Evolutionary conservation across 306 rosid species (phyloP).

Genomic region (Luffa aegyptiaca): DNA sequence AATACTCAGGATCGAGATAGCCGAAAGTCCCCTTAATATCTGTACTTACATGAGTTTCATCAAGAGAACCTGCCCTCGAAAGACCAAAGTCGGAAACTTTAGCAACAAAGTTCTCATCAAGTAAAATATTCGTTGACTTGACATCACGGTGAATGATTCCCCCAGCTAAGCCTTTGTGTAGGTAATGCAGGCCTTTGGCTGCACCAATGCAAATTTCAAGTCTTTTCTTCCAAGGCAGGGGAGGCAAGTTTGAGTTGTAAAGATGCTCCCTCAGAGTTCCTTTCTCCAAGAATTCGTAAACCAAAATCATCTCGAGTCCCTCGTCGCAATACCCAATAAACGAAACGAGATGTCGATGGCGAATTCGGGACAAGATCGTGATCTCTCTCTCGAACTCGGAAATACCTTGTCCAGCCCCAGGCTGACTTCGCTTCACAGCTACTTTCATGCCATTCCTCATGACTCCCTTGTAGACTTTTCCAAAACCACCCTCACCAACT

Average conservation of each 20-base stretch:
- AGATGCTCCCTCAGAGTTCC: constrained; percentile 44
- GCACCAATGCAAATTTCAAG: constrained; percentile 38
- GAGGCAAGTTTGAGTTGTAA: constrained; percentile 20
- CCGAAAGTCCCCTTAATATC: constrained; percentile 43
- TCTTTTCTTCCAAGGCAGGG: constrained; percentile 41
- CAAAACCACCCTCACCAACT: constrained; percentile 45
- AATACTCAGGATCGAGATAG: constrained; percentile 46
- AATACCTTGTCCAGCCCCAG: constrained; percentile 41
- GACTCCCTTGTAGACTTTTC: constrained; percentile 33
- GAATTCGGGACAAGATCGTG: constrained; percentile 35
- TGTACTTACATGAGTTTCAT: constrained; percentile 40
- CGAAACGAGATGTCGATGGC: constrained; percentile 19
- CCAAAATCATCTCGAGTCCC: constrained; percentile 42
- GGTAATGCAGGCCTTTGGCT: constrained; percentile 39
- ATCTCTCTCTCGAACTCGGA: constrained; percentile 43
- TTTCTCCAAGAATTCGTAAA: constrained; percentile 46
- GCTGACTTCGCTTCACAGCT: constrained; percentile 43
- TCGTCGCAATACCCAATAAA: constrained; percentile 45
- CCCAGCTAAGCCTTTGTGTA: constrained; percentile 38
- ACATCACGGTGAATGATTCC: constrained; percentile 51
- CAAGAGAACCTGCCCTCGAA: constrained; percentile 27
- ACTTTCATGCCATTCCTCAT: constrained; percentile 23
- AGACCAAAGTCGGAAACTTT: constrained; percentile 54
- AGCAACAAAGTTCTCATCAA: constrained; percentile 27
- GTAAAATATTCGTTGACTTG: neutral